Conservation (phyloP, 495 filamentous ascomycete genomes). For the Cercophora samala region DNA sequence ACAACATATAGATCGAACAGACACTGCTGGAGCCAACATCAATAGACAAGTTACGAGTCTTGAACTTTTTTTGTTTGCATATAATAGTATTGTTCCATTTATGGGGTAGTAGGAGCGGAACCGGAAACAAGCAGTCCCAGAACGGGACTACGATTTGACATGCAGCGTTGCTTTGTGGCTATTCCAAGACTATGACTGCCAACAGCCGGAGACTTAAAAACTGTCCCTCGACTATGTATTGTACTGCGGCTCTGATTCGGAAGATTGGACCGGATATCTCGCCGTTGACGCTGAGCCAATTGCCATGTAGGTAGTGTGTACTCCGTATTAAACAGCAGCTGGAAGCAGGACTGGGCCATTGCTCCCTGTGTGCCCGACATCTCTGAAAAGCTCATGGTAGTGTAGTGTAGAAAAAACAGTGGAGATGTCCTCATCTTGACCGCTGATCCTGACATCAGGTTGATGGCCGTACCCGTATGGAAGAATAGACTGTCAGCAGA, state of each 20-base stretch:
- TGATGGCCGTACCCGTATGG: too few species aligned
- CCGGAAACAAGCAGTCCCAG: neutral
- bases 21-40: too few species aligned
- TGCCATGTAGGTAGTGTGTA: neutral
- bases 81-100: neutral
- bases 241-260: too few species aligned
- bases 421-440: too few species aligned
- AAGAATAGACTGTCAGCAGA: too few species aligned
- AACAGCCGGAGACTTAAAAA: neutral
- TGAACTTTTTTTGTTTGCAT: neutral
- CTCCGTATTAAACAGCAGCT: neutral
- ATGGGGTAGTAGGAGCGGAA: neutral
- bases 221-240: too few species aligned
- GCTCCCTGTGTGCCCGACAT: neutral
- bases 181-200: neutral
- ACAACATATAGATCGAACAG: too few species aligned
- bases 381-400: too few species aligned
- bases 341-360: neutral
- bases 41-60: neutral
- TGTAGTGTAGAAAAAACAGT: too few species aligned
- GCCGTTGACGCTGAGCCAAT: neutral
- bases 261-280: neutral
- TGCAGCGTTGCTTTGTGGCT: neutral
- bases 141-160: too few species aligned
- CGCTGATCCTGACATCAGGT: too few species aligned